Evolutionary conservation across 2,329 filamentous ascomycete genomes (phyloP), one percentile per base, ranked within the genome.

Genomic region (Fusarium secorum): DNA sequence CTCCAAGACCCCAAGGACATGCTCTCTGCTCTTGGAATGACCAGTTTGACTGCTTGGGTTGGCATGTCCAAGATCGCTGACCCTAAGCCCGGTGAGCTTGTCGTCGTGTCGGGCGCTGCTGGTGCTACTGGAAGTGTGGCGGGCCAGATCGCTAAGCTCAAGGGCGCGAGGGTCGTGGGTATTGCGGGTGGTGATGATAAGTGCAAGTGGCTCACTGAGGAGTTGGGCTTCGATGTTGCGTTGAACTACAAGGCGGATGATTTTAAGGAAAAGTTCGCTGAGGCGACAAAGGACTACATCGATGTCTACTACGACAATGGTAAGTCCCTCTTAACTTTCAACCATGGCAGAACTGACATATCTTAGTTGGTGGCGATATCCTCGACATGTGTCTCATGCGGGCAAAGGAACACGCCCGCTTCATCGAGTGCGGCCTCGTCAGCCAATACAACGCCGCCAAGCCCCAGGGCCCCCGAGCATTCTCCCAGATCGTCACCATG

Each of bases 91-190:
- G 91, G 91, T 8, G 91, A 95, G 70, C 89, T 91, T 7, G 92
- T 95, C 3, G 91, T 95, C 11, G 90, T 95, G 0, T 92, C 89
- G 13, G 92, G 91, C 11, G 93, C 93, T 4, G 93, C 93, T 1
- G 93, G 93, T 4, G 93, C 92, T 0, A 95, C 93, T 0, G 93
- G 93, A 3, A 91, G 87, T 75, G 88, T 95, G 3, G 92, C 89
- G 0, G 92, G 91, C 1, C 93, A 95, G 81, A 93, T 95, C 72
- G 91, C 91, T 22, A 94, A 93, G 83, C 81, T 93, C 57, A 89
- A 89, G 79, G 92, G 91, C 17, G 81, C 82, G 51, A 73, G 84
- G 5, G 88, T 93, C 17, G 79, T 91, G 26, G 91, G 91, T 11
- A 84, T 93, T 67, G 90, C 90, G 1, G 91, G 91, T 1, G 86